phyloP scores from a whole-genome alignment of 306 rosid genomes.

The Vigna mungo region DNA sequence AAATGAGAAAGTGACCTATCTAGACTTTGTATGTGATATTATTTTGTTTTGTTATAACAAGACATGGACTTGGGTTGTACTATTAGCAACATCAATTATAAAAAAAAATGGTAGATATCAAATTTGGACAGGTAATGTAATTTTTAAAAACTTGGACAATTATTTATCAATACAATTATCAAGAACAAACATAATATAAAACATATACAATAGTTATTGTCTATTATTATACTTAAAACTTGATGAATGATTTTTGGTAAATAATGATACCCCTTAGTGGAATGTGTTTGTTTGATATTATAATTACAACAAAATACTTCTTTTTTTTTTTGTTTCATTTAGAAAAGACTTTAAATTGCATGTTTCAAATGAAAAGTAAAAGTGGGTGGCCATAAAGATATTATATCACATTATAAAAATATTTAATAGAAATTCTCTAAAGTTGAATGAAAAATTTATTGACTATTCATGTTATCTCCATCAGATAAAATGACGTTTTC shows the following conservation, averaged over 20 bases:
- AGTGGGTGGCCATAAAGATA: too few species aligned
- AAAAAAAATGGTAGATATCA: neutral
- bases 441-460: too few species aligned
- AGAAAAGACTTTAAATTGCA: neutral
- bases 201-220: neutral
- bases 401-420: too few species aligned
- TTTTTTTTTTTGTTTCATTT: neutral
- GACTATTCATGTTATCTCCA: too few species aligned
- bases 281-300: neutral
- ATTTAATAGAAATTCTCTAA: too few species aligned
- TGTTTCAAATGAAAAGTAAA: neutral
- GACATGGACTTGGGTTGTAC: too few species aligned
- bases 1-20: too few species aligned
- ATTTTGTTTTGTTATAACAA: too few species aligned
- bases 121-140: neutral
- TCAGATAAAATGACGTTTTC: too few species aligned
- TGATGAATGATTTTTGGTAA: neutral
- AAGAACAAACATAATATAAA: neutral
- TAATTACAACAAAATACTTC: neutral
- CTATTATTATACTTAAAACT: neutral
- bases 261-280: neutral
- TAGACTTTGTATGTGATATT: too few species aligned
- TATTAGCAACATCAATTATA: too few species aligned
- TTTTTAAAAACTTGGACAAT: neutral
- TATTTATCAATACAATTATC: neutral